phyloP scores from a whole-genome alignment of 345 rosid genomes.

The Eutrema heterophyllum region DNA sequence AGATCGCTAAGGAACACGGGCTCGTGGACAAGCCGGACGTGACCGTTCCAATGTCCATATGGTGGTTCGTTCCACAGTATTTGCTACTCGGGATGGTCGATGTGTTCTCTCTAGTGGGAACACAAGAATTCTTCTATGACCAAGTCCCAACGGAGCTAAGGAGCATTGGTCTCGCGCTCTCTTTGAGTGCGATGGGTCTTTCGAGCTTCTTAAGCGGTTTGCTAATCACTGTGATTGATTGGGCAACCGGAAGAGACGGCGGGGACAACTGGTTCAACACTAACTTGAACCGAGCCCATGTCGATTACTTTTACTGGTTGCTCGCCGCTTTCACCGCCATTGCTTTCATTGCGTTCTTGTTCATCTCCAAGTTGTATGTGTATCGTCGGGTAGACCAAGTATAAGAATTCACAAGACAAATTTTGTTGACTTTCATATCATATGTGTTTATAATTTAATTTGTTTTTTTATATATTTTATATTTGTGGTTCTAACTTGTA shows the following conservation, averaged over 20 bases:
- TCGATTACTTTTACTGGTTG: conserved; percentile 63
- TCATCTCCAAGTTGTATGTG: conserved; percentile 40
- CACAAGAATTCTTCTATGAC: conserved; percentile 88
- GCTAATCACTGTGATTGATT: conserved; percentile 53
- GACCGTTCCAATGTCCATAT: conserved; percentile 58
- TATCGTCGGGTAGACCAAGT: conserved; percentile 28
- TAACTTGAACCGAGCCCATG: conserved; percentile 60
- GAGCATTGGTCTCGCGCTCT: conserved; percentile 75
- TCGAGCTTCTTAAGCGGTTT: conserved; percentile 72
- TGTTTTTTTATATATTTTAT: not conserved
- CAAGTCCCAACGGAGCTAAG: conserved; percentile 76
- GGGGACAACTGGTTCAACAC: conserved; percentile 59
- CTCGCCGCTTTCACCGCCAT: conserved; percentile 48
- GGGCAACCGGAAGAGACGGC: conserved; percentile 27
- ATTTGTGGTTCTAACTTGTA: not conserved
- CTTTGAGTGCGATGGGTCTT: conserved; percentile 57
- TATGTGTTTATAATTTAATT: not conserved
- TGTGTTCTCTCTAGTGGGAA: conserved; percentile 61
- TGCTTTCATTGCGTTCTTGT: conserved; percentile 33
- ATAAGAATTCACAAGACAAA: not conserved
- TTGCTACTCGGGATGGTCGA: conserved; percentile 50
- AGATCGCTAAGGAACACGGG: conserved; percentile 43
- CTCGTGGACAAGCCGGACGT: conserved; percentile 46
- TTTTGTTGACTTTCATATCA: not conserved
- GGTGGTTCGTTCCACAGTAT: conserved; percentile 88